Conservation (phyloP, 805 yeast genomes). For the Starmerella riodocensis region DNA sequence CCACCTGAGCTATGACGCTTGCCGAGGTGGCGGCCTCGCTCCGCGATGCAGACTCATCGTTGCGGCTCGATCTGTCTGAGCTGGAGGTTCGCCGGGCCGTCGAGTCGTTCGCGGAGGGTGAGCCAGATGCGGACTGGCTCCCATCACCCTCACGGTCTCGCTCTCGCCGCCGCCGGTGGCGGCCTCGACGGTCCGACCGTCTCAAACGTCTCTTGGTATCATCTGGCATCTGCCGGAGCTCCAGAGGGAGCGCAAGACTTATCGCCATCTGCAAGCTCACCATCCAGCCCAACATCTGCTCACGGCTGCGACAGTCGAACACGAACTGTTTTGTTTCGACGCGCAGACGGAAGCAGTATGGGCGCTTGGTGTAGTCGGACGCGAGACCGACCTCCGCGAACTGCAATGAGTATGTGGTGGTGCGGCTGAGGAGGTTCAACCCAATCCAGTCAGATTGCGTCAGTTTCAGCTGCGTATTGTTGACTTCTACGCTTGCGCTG, state of each 20-base stretch:
- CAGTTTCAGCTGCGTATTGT: constrained; percentile 74
- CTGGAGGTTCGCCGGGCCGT: background rate
- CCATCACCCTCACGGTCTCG: background rate
- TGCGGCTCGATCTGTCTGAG: background rate
- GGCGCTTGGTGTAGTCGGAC: constrained; percentile 59
- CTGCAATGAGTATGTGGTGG: constrained; percentile 52
- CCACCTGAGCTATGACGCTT: no score
- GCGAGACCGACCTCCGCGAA: constrained; percentile 78
- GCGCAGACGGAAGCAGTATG: constrained; percentile 39
- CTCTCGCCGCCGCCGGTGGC: constrained; percentile 8
- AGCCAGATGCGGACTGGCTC: background rate
- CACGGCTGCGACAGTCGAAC: constrained; percentile 46
- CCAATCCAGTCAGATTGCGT: constrained; percentile 31
- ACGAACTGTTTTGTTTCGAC: constrained; percentile 74
- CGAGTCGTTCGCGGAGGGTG: background rate
- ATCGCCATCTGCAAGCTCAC: constrained; percentile 58
- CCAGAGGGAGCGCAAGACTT: constrained; percentile 66
- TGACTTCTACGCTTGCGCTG: constrained; percentile 53
- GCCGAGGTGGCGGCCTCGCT: background rate
- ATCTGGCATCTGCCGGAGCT: constrained; percentile 55
- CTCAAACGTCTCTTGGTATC: constrained; percentile 30
- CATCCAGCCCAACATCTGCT: constrained; percentile 69
- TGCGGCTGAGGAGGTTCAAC: constrained; percentile 15
- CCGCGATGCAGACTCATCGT: background rate
- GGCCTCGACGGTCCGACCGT: constrained; percentile 15